Evolutionary conservation across 176 grass and related monocot species (phyloP).

Genomic region (Aegilops longissima): DNA sequence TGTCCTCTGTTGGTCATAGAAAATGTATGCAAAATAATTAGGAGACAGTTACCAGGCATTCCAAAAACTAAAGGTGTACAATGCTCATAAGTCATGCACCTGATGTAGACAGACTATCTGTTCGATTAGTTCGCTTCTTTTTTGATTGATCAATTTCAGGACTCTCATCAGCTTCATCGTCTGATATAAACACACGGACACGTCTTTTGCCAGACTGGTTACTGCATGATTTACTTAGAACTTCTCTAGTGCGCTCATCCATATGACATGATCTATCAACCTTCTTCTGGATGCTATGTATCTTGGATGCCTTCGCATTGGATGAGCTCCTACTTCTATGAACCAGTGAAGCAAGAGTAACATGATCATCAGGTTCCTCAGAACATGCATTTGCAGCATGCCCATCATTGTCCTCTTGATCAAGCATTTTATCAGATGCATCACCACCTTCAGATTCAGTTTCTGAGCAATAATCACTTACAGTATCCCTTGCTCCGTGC

Average conservation of each 20-base stretch:
- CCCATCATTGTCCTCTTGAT: conserved; percentile 23
- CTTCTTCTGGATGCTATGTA: conserved; percentile 31
- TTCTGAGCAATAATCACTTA: conserved; percentile 83
- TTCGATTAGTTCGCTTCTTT: conserved; percentile 35
- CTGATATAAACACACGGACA: conserved; percentile 76
- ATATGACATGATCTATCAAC: conserved; percentile 29
- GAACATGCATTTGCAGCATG: conserved; percentile 31
- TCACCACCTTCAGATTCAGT: conserved; percentile 71
- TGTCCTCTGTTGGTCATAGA: conserved; percentile 44
- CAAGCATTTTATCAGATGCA: conserved; percentile 39
- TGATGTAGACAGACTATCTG: conserved; percentile 45
- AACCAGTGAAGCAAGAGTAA: conserved; percentile 64
- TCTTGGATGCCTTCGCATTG: conserved; percentile 46
- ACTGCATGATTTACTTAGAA: conserved; percentile 39
- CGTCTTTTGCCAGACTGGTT: conserved; percentile 69
- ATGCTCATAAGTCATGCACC: conserved; percentile 36
- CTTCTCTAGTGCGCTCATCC: conserved; percentile 27
- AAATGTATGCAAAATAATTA: conserved; percentile 25
- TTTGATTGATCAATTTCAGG: conserved; percentile 45
- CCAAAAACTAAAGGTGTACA: conserved; percentile 11
- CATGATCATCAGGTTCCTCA: conserved; percentile 56
- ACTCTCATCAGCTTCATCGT: conserved; percentile 78
- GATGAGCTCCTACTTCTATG: conserved; percentile 45
- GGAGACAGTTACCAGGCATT: conserved; percentile 15
- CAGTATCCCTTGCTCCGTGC: conserved; percentile 35